Conservation (phyloP, 2,329 filamentous ascomycete genomes). For the Trichoderma citrinoviride region DNA sequence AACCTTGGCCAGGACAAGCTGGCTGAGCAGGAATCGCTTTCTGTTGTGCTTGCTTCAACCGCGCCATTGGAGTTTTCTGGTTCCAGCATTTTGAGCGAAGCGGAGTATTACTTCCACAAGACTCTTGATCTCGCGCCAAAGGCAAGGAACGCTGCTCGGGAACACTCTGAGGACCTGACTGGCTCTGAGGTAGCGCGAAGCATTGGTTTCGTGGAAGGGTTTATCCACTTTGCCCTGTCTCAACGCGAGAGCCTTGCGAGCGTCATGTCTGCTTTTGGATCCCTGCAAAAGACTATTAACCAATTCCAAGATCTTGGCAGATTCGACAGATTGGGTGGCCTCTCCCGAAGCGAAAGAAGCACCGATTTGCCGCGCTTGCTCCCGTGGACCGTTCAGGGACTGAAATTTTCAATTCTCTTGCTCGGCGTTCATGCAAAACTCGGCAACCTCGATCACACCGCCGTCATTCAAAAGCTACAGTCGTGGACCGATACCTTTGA, state of each 20-base stretch:
- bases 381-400: slow-evolving; percentile 67
- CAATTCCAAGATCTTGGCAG: slow-evolving; percentile 39
- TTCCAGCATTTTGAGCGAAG: slow-evolving; percentile 32
- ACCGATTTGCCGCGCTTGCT: slow-evolving; percentile 32
- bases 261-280: slow-evolving; percentile 38
- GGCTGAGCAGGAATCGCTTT: slow-evolving; percentile 67
- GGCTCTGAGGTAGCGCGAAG: slow-evolving; percentile 75
- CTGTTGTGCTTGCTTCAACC: slow-evolving; percentile 64
- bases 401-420: slow-evolving; percentile 60
- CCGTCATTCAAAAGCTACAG: slow-evolving; percentile 46
- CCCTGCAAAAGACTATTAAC: slow-evolving; percentile 39
- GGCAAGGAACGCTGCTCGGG: slow-evolving; percentile 63
- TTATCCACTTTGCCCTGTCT: slow-evolving; percentile 63
- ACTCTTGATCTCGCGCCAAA: slow-evolving; percentile 70
- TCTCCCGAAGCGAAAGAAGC: slow-evolving; percentile 25
- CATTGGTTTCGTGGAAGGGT: slow-evolving; percentile 80
- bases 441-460: slow-evolving; percentile 49
- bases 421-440: slow-evolving; percentile 66
- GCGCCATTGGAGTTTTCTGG: slow-evolving; percentile 39
- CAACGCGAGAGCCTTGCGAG: slow-evolving; percentile 55
- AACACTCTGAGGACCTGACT: slow-evolving; percentile 83
- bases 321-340: slow-evolving; percentile 26
- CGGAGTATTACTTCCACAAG: slow-evolving; percentile 76
- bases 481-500: slow-evolving; percentile 50
- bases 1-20: slow-evolving; percentile 76